phyloP scores from a whole-genome alignment of 768 basidiomycete genomes.

The Tylopilus rubrobrunneus region DNA sequence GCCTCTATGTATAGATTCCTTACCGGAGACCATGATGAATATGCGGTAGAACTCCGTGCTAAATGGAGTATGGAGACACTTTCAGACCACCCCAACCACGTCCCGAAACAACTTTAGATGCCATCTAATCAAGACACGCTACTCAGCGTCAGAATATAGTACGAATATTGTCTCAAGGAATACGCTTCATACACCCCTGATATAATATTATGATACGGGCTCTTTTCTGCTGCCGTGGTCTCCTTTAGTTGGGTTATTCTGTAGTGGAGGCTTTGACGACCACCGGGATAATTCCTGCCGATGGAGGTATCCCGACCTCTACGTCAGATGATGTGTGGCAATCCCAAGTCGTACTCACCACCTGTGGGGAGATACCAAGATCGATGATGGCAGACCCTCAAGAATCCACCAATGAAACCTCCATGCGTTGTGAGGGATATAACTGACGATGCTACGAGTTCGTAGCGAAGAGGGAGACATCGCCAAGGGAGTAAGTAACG shows the following conservation, averaged over 20 bases:
- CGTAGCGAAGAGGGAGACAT: not conserved
- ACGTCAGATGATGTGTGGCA: not conserved
- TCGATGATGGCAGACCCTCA: constrained; percentile 42
- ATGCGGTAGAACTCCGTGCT: constrained; percentile 52
- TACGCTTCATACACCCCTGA: no score
- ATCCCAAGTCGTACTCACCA: constrained; percentile 36
- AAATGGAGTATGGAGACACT: constrained; percentile 74
- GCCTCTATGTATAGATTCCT: constrained; percentile 82
- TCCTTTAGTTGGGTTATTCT: not conserved
- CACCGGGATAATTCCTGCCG: constrained; percentile 1
- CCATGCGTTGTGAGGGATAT: constrained; percentile 65
- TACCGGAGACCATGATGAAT: constrained; percentile 21
- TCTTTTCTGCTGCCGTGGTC: not conserved
- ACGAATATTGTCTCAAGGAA: no score
- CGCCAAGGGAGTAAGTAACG: not conserved
- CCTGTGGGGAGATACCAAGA: constrained; percentile 54
- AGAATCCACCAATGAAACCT: constrained; percentile 56
- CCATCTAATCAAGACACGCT: no score
- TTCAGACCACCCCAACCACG: not conserved
- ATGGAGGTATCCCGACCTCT: not conserved
- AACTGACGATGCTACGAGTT: constrained; percentile 33
- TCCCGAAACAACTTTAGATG: not conserved
- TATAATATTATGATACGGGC: no score
- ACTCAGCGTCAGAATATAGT: no score
- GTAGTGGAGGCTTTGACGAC: not conserved